Base-by-base conservation (phyloP, 352 stramenopile genomes). In the Phytophthora syringae region DNA sequence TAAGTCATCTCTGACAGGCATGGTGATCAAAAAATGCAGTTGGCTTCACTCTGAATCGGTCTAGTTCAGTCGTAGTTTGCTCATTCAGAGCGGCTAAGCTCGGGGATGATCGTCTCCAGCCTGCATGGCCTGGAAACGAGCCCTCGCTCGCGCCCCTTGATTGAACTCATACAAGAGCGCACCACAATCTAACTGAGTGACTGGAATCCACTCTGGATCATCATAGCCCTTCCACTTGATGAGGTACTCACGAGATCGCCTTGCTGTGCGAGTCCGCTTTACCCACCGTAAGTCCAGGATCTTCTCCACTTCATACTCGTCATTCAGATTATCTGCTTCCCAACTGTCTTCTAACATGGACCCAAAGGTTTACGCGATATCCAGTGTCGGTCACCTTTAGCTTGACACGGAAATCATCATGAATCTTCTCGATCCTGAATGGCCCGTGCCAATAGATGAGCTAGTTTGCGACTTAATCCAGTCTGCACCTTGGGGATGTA, bases 201-300 rank as follows among this genome's bases (percentile, higher is more conserved):
- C 4, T 16, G 47, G 47, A 5, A 53, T 12, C 47, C 47, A 53
- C n/a, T 53, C 27, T 3, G 28, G 28, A n/a, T 40, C 47, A 18
- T 42, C 27, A 15, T 28, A 53, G 1, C 16, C n/a, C 13, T 42
- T 53, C 47, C 47, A 53, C 47, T 53, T 53, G 47, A 53, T 39
- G 16, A 42, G 47, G 15, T 53, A 53, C 15, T 53, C 47, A 1
- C 28, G 15, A 5, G 21, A 5, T 6, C 47, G 47, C n/a, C 30
- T 42, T 5, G 47, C 21, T 6, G 16, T 42, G 5, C 47, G 28
- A n/a, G 47, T 53, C 2, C 28, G 47, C 12, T 53, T 53, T 7
- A 34, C 13, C 28, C 47, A 53, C 1, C 25, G 24, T 15, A 52
- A 15, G 7, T 52, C 44, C 12, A 52, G 7, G 25, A 53, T 53